These are phyloP conservation scores for Mycena filopes DNA, from an alignment of 768 basidiomycete genomes.

Conservation along the genomic window DNA sequence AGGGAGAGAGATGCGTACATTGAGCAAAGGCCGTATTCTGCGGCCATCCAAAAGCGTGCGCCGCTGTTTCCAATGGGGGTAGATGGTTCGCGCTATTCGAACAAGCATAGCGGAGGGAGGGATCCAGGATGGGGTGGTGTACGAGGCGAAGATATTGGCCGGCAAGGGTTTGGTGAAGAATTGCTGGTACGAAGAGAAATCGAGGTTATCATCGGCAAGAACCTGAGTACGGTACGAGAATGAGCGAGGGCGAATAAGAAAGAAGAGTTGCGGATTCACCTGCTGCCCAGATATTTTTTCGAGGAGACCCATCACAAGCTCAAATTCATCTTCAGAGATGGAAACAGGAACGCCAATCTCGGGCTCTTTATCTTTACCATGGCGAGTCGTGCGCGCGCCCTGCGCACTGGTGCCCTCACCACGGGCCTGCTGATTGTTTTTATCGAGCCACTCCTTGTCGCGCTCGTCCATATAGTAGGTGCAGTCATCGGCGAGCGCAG, in stretches of 20 bases:
- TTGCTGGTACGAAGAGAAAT: conserved; percentile 79
- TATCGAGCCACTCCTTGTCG: conserved; percentile 94
- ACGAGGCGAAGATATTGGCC: conserved; percentile 75
- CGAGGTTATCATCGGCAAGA: conserved; percentile 74
- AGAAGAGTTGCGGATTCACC: conserved; percentile 84
- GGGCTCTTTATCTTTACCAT: conserved; percentile 87
- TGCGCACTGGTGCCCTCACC: conserved; percentile 88
- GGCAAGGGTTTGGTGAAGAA: conserved; percentile 67
- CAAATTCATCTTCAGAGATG: conserved; percentile 93
- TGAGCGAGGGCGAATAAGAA: not conserved
- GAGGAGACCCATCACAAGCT: conserved; percentile 93
- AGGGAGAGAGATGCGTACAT: conserved; percentile 62
- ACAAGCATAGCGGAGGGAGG: conserved; percentile 71
- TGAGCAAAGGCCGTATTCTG: conserved; percentile 86
- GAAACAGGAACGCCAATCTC: conserved; percentile 70
- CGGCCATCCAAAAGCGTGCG: conserved; percentile 84
- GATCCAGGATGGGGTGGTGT: conserved; percentile 72
- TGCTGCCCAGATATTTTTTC: conserved; percentile 93
- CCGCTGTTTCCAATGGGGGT: conserved; percentile 92
- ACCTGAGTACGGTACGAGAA: conserved; percentile 55
- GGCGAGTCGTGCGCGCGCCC: conserved; percentile 65
- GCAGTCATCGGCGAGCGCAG: conserved; percentile 76
- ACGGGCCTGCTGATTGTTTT: conserved; percentile 87
- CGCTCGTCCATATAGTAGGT: conserved; percentile 96
- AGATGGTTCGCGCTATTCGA: conserved; percentile 77